Percentiles rank a stretch among this genome's conserved stretches.
phyloP scores from a whole-genome alignment of 345 rosid genomes.

The Eucalyptus polybractea region DNA sequence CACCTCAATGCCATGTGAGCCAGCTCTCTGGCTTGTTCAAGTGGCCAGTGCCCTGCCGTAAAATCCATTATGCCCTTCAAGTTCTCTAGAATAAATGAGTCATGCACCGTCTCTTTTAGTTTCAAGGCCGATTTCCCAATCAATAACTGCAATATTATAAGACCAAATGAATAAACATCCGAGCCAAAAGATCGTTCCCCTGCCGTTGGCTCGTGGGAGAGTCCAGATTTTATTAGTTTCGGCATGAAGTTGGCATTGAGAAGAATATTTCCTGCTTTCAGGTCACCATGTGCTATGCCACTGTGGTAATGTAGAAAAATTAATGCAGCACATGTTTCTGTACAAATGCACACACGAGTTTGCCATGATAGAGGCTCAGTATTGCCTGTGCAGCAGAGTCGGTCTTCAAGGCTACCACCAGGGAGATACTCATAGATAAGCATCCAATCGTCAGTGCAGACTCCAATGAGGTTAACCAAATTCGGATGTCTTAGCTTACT shows the following conservation, averaged over 20 bases:
- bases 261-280: conserved; percentile 72
- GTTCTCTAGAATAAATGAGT: conserved; percentile 39
- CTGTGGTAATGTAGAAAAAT: conserved; percentile 73
- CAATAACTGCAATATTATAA: conserved; percentile 53
- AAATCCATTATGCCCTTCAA: conserved; percentile 57
- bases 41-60: conserved; percentile 89
- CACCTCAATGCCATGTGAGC: conserved; percentile 75
- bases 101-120: conserved; percentile 42
- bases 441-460: conserved; percentile 68
- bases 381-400: conserved; percentile 56
- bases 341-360: conserved; percentile 59
- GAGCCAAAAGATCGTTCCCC: conserved; percentile 21
- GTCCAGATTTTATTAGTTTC: conserved; percentile 75
- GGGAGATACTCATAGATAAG: conserved; percentile 72
- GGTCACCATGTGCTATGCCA: conserved; percentile 68
- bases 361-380: conserved; percentile 77
- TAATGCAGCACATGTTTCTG: conserved; percentile 60
- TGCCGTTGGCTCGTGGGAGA: conserved; percentile 10
- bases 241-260: conserved; percentile 53
- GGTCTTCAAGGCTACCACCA: conserved; percentile 87
- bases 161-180: conserved; percentile 72
- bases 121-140: conserved; percentile 59
- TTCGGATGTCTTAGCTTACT: conserved; percentile 81
- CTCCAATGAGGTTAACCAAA: conserved; percentile 64
- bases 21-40: conserved; percentile 77